Percentiles rank a stretch among this genome's conserved stretches.
phyloP scores from a whole-genome alignment of 140 eudicot species.

The Stevia rebaudiana region DNA sequence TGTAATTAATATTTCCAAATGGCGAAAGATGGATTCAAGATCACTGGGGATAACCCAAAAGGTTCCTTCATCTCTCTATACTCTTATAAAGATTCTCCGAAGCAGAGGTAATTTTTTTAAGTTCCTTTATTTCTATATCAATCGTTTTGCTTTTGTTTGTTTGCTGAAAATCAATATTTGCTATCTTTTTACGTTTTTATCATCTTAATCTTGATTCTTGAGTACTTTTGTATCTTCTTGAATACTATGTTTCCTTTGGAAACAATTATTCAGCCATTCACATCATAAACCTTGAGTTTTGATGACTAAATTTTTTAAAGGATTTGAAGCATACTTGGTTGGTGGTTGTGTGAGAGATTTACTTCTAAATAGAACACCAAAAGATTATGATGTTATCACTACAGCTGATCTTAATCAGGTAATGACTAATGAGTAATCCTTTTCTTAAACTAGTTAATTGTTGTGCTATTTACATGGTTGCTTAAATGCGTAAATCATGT shows the following conservation, averaged over 20 bases:
- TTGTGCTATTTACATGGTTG: constrained; percentile 3
- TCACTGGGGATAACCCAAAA: constrained; percentile 45
- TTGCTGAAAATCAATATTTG: constrained; percentile 2
- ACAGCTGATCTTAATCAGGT: constrained; percentile 76
- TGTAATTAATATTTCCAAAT: constrained; percentile 34
- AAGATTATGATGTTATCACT: constrained; percentile 92
- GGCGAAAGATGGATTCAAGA: constrained; percentile 71
- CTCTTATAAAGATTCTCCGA: constrained; percentile 56
- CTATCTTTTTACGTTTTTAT: not conserved
- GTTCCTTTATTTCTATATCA: not conserved
- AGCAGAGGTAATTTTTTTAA: constrained; percentile 40
- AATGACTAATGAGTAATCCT: too few relatives aligned
- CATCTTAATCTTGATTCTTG: not conserved
- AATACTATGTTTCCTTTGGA: not conserved
- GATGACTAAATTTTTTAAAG: too few relatives aligned
- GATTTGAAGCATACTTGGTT: constrained; percentile 84
- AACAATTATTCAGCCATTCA: constrained; percentile 7
- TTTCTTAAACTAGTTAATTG: constrained; percentile 8
- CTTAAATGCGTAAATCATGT: not conserved
- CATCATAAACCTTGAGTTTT: too few relatives aligned
- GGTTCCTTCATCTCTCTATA: constrained; percentile 61
- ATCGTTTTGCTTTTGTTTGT: not conserved
- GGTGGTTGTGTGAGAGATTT: constrained; percentile 99
- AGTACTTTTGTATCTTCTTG: not conserved
- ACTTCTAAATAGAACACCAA: constrained; percentile 66